Conservation (phyloP, 768 basidiomycete genomes). For the Kwoniella sp. region DNA sequence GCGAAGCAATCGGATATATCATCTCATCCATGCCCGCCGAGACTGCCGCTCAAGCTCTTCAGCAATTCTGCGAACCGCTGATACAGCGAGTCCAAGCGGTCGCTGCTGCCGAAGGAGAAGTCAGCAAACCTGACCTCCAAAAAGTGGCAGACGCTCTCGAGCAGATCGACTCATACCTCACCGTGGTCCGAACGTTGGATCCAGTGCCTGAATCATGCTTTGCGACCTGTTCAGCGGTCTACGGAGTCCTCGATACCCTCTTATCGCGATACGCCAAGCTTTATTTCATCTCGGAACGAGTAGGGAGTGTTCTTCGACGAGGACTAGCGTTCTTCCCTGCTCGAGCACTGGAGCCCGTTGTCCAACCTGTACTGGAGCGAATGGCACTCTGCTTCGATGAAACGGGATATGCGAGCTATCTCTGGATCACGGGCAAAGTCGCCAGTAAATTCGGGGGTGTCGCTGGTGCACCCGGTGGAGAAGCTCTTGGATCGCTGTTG, state of each 20-base stretch:
- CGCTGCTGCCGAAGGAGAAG: slow-evolving; percentile 61
- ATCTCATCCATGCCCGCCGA: slow-evolving; percentile 92
- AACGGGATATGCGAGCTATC: slow-evolving; percentile 78
- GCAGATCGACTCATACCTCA: slow-evolving; percentile 88
- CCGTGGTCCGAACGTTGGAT: slow-evolving; percentile 76
- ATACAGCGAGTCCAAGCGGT: slow-evolving; percentile 72
- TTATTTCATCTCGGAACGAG: slow-evolving; percentile 76
- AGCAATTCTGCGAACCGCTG: slow-evolving; percentile 82
- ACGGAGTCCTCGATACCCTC: slow-evolving; percentile 79
- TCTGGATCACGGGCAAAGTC: slow-evolving; percentile 92
- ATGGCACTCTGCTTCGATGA: slow-evolving; percentile 78
- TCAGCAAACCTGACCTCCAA: slow-evolving; percentile 72
- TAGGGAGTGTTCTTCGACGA: slow-evolving; percentile 78
- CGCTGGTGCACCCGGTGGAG: slow-evolving; percentile 53
- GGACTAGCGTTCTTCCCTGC: slow-evolving; percentile 78
- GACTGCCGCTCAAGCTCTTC: slow-evolving; percentile 79
- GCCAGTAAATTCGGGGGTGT: slow-evolving; percentile 75
- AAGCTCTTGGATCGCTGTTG: slow-evolving; percentile 65
- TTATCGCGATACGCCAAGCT: slow-evolving; percentile 74
- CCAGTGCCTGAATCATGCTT: slow-evolving; percentile 78
- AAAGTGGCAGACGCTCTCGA: slow-evolving; percentile 81
- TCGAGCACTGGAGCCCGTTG: slow-evolving; percentile 65
- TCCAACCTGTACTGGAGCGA: slow-evolving; percentile 70
- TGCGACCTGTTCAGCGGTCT: slow-evolving; percentile 75
- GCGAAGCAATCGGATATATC: slow-evolving; percentile 93